A percentile compares a stretch with the other conserved stretches of the same genome.
These are phyloP conservation scores for Malania oleifera DNA, from an alignment of 164 flowering plant genomes.

Conservation along the genomic window DNA sequence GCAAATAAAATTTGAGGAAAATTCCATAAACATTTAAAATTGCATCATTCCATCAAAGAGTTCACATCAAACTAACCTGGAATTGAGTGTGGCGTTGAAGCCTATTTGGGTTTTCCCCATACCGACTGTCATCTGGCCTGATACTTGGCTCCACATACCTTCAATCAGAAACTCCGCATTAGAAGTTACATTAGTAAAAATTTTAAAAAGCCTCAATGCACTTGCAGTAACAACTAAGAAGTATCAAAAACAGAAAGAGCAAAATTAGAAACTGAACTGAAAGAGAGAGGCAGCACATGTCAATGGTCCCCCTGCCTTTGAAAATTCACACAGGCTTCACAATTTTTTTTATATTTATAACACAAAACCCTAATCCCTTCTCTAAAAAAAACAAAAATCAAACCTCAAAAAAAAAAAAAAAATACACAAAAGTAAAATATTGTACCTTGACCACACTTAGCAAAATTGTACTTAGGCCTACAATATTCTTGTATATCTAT, in stretches of 20 bases:
- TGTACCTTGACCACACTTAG: too few relatives aligned
- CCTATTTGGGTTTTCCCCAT: slow-evolving; percentile 95
- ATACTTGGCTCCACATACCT: slow-evolving; percentile 97
- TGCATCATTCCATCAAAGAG: neutral
- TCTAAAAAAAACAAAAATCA: too few relatives aligned
- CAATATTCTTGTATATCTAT: too few relatives aligned
- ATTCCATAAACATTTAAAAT: neutral
- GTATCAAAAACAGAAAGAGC: neutral
- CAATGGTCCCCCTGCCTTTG: too few relatives aligned
- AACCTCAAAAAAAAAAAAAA: too few relatives aligned
- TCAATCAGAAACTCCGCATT: slow-evolving; percentile 21
- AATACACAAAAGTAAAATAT: too few relatives aligned
- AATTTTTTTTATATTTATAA: too few relatives aligned
- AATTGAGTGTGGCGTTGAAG: slow-evolving; percentile 97
- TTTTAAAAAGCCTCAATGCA: slow-evolving; percentile 1
- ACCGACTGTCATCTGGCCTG: slow-evolving; percentile 98
- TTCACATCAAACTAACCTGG: slow-evolving; percentile 44
- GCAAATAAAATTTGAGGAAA: too few relatives aligned
- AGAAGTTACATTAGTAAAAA: slow-evolving; percentile 1
- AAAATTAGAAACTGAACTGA: slow-evolving; percentile 2
- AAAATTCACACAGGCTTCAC: too few relatives aligned
- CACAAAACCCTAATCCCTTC: too few relatives aligned
- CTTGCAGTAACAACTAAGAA: neutral
- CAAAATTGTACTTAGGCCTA: too few relatives aligned
- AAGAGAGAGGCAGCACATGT: too few relatives aligned